Base-by-base conservation (phyloP, 495 filamentous ascomycete genomes). In the Penicillium goetzii region DNA sequence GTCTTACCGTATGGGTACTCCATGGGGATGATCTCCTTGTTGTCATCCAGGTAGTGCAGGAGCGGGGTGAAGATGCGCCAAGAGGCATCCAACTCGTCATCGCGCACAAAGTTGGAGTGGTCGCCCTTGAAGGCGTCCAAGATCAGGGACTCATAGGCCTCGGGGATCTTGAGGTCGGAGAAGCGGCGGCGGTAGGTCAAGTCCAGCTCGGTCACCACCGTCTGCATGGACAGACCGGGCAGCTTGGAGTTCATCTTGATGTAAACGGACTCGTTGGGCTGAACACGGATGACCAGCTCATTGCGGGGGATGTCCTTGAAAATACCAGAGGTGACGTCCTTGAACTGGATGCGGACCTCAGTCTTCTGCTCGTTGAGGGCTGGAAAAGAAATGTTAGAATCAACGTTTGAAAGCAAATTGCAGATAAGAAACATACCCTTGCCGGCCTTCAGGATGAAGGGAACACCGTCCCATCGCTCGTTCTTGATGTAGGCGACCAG, bases 241-340 rank as follows among this genome's bases (percentile, higher is more conserved):
- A 98, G 83, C 84, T 99, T 99, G 11, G 93, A 97, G 88, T 99
- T 99, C 96, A 98, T 99, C 88, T 99, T 99, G 80, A 97, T 97
- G 83, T 99, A 99, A 65, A 99, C 92, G 70, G 90, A 94, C 83
- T 99, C 96, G 80, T 99, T 99, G 66, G 96, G 96, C 80, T 99
- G 96, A 62, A 99, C 96, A 63, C 96, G 92, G 81, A 99, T 97
- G 69, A 99, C 96, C 60, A 99, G 89, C 81, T 99, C 96, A 83
- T 99, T 99, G 54, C 96, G 90, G 55, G 96, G 96, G 66, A 98
- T 99, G 70, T 99, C 93, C 85, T 98, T 98, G 83, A 99, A 99
- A 82, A 99, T 99, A 61, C 96, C 96, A 30, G 93, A 97, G 23
- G 96, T 98, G 58, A 99, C 95, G 70, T 99, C 96, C 81, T 93